phyloP scores from a whole-genome alignment of 1,139 yeast genomes.

The Yarrowia galli region DNA sequence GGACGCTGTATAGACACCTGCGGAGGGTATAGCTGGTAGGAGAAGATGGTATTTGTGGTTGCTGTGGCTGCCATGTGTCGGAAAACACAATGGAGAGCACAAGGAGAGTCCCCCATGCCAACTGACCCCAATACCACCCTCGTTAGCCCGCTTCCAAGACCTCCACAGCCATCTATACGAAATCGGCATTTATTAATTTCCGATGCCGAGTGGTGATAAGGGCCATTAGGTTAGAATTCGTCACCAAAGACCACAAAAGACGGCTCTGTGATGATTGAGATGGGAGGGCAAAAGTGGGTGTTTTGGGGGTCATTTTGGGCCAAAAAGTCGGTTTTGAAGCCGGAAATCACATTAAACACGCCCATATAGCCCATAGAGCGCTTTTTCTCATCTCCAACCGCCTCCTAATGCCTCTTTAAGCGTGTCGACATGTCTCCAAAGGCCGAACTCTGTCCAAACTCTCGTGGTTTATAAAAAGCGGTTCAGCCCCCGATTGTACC shows the following conservation, averaged over 20 bases:
- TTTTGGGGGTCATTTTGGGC: neutral
- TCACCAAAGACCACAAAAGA: neutral
- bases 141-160: too few species aligned
- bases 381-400: neutral
- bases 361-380: neutral
- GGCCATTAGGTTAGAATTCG: conserved; percentile 9
- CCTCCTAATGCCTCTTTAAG: neutral
- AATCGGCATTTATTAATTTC: neutral
- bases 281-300: neutral
- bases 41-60: neutral
- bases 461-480: conserved; percentile 28
- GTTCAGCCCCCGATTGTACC: conserved; percentile 29
- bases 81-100: neutral
- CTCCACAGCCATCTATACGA: too few species aligned
- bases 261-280: conserved; percentile 5
- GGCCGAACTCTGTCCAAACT: conserved; percentile 6
- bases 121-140: neutral
- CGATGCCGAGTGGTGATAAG: conserved; percentile 15
- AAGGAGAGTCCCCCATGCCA: neutral
- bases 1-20: neutral
- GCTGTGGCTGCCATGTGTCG: neutral
- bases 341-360: neutral
- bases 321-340: neutral
- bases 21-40: neutral
- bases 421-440: neutral